Conservation (phyloP, 2,329 filamentous ascomycete genomes). For the Diplodia intermedia region DNA sequence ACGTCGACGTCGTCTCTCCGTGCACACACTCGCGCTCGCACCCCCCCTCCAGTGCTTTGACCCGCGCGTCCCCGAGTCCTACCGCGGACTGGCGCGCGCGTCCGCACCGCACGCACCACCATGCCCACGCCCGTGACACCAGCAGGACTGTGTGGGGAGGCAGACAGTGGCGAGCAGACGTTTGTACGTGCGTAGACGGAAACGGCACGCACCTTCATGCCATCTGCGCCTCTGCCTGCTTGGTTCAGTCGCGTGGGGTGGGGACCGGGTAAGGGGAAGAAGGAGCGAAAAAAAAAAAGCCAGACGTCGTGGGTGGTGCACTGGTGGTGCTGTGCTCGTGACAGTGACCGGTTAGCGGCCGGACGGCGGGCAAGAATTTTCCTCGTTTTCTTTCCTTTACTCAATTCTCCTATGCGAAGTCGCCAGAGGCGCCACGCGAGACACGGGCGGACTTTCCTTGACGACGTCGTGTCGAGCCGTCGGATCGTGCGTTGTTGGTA, state of each 20-base stretch:
- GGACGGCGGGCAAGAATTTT: conserved; percentile 13
- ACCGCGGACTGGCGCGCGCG: conserved; percentile 20
- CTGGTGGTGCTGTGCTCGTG: conserved; percentile 12
- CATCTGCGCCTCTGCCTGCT: conserved; percentile 2
- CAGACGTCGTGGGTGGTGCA: conserved; percentile 13
- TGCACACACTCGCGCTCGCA: neutral
- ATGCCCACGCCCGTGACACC: conserved; percentile 14
- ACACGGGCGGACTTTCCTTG: conserved; percentile 2
- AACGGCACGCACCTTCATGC: conserved; percentile 9
- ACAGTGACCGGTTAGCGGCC: conserved; percentile 10
- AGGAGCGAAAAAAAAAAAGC: neutral
- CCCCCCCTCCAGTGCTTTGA: neutral
- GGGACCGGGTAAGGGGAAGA: conserved; percentile 8
- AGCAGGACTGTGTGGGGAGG: conserved; percentile 26
- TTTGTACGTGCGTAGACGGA: conserved; percentile 22
- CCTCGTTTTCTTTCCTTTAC: neutral
- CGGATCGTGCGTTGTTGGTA: conserved; percentile 1
- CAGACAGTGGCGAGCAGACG: conserved; percentile 1
- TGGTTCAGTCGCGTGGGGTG: neutral
- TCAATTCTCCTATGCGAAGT: neutral
- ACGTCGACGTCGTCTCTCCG: neutral
- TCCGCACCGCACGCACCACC: neutral
- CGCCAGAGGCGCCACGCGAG: neutral
- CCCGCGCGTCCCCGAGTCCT: neutral
- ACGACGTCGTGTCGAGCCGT: conserved; percentile 8